Conservation (phyloP, 768 basidiomycete species). For the Xanthoconium purpureum region DNA sequence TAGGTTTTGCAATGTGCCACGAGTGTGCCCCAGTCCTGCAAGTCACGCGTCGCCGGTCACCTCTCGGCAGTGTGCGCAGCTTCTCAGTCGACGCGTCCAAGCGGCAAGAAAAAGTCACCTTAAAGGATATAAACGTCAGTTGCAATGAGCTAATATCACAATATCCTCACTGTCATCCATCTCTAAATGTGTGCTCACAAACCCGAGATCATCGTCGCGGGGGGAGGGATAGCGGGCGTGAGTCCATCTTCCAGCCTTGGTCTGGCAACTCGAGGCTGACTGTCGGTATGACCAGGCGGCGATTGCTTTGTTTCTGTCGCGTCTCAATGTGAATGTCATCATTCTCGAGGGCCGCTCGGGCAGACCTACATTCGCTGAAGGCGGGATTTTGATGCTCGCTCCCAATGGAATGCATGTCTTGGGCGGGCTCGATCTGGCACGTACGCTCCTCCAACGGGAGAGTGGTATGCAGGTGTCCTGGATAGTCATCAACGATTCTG, state of each 20-base stretch:
- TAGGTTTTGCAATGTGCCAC: too few species aligned
- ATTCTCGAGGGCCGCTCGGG: constrained; percentile 24
- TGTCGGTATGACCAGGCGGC: constrained; percentile 10
- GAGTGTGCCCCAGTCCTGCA: not conserved
- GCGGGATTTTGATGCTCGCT: constrained; percentile 28
- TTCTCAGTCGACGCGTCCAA: constrained; percentile 17
- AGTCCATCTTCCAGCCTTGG: constrained; percentile 4
- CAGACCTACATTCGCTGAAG: constrained; percentile 19
- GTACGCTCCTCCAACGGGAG: constrained; percentile 20
- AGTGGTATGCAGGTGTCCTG: constrained; percentile 19
- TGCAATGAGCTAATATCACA: not conserved
- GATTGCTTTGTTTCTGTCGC: constrained; percentile 27
- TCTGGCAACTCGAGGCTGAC: not conserved
- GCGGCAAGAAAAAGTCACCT: constrained; percentile 5
- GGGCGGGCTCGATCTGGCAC: constrained; percentile 25
- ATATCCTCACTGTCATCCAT: not conserved
- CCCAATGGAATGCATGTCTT: constrained; percentile 31
- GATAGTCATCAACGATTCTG: constrained; percentile 21
- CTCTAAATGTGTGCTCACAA: constrained; percentile 16
- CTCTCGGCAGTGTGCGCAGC: constrained; percentile 5
- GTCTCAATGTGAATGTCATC: constrained; percentile 12
- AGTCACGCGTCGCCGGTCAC: not conserved
- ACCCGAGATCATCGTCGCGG: constrained; percentile 26
- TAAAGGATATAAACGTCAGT: constrained; percentile 3
- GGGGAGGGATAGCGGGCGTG: constrained; percentile 29